phyloP scores from a whole-genome alignment of 2,329 filamentous ascomycete genomes.

The Trichothecium roseum region DNA sequence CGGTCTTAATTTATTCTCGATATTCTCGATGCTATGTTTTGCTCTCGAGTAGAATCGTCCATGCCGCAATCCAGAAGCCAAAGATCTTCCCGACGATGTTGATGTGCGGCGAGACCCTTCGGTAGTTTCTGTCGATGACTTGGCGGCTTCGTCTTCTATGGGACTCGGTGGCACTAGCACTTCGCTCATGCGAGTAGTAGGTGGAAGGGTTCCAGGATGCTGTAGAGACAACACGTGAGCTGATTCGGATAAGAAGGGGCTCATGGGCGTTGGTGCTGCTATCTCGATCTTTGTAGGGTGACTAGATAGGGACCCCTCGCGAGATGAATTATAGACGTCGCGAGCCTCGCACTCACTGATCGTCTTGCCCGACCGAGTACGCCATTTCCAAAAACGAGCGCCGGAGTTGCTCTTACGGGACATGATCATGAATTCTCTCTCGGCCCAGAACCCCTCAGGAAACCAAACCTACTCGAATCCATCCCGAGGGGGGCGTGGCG shows the following conservation, averaged over 20 bases:
- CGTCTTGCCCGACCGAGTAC: constrained; percentile 24
- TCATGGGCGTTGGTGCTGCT: constrained; percentile 15
- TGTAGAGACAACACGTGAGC: constrained; percentile 38
- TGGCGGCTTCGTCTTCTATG: neutral
- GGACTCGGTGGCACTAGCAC: neutral
- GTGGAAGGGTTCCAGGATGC: constrained; percentile 10
- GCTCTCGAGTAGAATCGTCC: neutral
- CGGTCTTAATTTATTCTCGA: neutral
- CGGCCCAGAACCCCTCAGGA: constrained; percentile 53
- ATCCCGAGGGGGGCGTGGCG: constrained; percentile 41
- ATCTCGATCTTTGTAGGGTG: constrained; percentile 1
- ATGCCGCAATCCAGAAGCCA: neutral
- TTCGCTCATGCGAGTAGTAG: neutral
- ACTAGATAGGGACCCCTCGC: neutral
- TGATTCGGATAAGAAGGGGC: constrained; percentile 35
- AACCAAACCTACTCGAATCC: constrained; percentile 55
- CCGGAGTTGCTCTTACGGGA: constrained; percentile 21
- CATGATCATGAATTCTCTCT: constrained; percentile 27
- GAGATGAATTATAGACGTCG: constrained; percentile 2
- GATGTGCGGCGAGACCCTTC: neutral
- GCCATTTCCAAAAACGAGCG: constrained; percentile 29
- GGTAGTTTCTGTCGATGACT: neutral
- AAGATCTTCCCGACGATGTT: neutral
- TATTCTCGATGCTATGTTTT: neutral
- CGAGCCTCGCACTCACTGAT: constrained; percentile 20